These are phyloP conservation scores for Tolypocladium endophyticum DNA, from an alignment of 2,329 filamentous ascomycete genomes.

Conservation along the genomic window DNA sequence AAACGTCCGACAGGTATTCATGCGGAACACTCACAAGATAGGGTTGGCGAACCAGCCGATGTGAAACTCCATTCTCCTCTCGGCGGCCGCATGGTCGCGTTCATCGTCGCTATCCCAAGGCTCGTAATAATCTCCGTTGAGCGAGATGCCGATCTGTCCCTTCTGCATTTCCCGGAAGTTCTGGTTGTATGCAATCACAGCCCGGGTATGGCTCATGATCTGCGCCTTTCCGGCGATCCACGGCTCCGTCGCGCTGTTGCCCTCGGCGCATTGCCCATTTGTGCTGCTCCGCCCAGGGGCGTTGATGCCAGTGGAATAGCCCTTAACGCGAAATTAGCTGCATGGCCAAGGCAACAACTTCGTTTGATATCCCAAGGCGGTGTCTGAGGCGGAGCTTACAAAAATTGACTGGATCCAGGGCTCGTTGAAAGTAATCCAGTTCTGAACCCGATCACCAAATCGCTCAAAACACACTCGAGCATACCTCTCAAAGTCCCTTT, in stretches of 20 bases:
- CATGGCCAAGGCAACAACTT: not conserved
- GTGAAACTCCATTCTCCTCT: conserved; percentile 24
- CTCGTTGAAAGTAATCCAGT: conserved; percentile 30
- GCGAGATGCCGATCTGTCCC: conserved; percentile 22
- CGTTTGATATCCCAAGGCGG: not conserved
- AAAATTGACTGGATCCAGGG: conserved; percentile 26
- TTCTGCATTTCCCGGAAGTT: conserved; percentile 18
- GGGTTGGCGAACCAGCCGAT: conserved; percentile 29
- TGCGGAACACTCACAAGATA: conserved; percentile 18
- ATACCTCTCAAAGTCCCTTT: conserved; percentile 24
- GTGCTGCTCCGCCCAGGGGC: conserved; percentile 19
- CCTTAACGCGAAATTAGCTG: conserved; percentile 6
- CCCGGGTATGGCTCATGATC: conserved; percentile 24
- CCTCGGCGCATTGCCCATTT: conserved; percentile 7
- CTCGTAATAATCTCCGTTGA: conserved; percentile 28
- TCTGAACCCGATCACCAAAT: conserved; percentile 28
- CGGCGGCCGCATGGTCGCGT: conserved; percentile 17
- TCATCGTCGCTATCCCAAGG: conserved; percentile 19
- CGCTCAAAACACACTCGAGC: conserved; percentile 23
- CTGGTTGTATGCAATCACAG: conserved; percentile 18
- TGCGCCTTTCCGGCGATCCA: conserved; percentile 24
- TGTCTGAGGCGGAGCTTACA: conserved; percentile 7
- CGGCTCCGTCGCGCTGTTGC: conserved; percentile 23
- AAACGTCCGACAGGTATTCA: not conserved
- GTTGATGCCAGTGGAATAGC: conserved; percentile 21